phyloP scores from a whole-genome alignment of 257 asterid genomes.

The Fraxinus quadrangulata region DNA sequence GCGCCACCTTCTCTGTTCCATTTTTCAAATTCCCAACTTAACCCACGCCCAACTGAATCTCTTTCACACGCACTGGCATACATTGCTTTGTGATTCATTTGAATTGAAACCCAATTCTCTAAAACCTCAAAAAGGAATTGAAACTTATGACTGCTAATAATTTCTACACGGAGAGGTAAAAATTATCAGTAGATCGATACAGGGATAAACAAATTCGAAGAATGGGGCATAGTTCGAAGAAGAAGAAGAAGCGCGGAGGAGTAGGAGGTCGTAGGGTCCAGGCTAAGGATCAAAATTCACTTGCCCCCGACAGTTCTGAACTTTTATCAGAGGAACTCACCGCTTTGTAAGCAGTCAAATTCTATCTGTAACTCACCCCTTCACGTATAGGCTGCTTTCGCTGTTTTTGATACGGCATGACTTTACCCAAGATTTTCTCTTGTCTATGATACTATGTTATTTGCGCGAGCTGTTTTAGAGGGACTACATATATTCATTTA shows the following conservation, averaged over 20 bases:
- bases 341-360: slow-evolving; percentile 63
- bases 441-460: too few species aligned
- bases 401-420: too few species aligned
- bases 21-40: background rate
- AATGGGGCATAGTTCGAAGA: slow-evolving; percentile 80
- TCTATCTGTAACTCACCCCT: background rate
- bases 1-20: too few species aligned
- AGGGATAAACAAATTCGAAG: background rate
- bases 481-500: too few species aligned
- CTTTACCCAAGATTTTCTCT: too few species aligned
- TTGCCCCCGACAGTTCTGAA: slow-evolving; percentile 55
- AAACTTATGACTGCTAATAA: background rate
- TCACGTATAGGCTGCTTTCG: too few species aligned
- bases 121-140: background rate
- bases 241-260: slow-evolving; percentile 75
- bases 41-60: background rate
- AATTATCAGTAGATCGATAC: background rate
- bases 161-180: background rate
- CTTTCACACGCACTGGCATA: background rate
- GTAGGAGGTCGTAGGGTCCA: slow-evolving; percentile 56
- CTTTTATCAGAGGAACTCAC: slow-evolving; percentile 77
- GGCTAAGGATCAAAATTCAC: slow-evolving; percentile 67
- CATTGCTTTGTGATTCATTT: background rate
- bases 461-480: too few species aligned
- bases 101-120: background rate